Evolutionary conservation across 352 stramenopile species (phyloP), one percentile per base, ranked within the genome.

Genomic region (Peronosclerospora sorghi): DNA sequence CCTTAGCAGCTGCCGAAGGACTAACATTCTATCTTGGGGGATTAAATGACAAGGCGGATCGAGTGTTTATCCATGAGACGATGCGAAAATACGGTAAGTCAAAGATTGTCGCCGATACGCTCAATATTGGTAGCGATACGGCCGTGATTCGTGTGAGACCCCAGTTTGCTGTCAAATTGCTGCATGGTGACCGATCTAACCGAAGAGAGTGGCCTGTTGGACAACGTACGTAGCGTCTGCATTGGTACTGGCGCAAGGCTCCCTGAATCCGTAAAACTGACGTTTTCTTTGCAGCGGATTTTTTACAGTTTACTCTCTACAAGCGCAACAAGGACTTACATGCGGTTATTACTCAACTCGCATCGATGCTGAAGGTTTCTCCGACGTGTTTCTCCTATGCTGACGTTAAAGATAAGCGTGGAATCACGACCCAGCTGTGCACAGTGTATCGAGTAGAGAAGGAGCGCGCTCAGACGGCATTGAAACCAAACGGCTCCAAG

Each of bases 361-460:
- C 68, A 15, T 73, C 75, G 19, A 61, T 79, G 43, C 48, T 94
- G 30, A 78, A 84, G 37, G 59, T 89, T 13, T 70, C 67, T 15
- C 54, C 63, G 18, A 67, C 73, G 28, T 48, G 77, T 1, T 92
- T 98, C 39, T 83, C 75, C 20, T 97, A 91, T 63, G 92, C 92
- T 15, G 95, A 95, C 20, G 95, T 88, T 54, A 98, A 98, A 59
- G 95, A 98, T 62, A 98, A 97, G 64, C 76, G 94, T 44, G 95
- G 85, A 26, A 83, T 98, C 41, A 98, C 95, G 1, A 89, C 84
- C 35, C 95, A 98, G 67, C 96, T 96, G 51, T 96, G 84, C 58
- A 98, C 95, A 2, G 68, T 80, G 18, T 95, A 87, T 48, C 73
- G 79, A 40, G 60, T 89, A 26, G 54, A 58, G 2, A 73, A 81